phyloP scores from a whole-genome alignment of 208 protist species.

The Acanthamoeba polyphaga region DNA sequence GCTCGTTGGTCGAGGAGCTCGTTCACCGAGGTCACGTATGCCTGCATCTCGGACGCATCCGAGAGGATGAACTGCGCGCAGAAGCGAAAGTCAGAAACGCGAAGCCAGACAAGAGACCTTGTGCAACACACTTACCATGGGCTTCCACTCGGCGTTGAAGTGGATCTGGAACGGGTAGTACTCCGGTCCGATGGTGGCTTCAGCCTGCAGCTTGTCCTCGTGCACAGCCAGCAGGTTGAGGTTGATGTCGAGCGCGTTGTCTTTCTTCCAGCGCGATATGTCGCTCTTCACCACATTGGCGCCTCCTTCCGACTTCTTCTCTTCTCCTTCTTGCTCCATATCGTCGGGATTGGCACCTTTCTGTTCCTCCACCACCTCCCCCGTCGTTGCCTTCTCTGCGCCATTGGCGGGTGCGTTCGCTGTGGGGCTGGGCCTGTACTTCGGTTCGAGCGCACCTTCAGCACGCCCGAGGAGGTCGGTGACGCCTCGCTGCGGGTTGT shows the following conservation, averaged over 20 bases:
- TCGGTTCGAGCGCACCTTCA: conserved; percentile 36
- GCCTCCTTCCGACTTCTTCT: neutral
- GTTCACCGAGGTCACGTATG: neutral
- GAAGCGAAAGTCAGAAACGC: neutral
- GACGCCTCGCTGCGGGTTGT: conserved; percentile 49
- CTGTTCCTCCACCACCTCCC: neutral
- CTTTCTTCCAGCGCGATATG: neutral
- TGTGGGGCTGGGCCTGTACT: conserved; percentile 13
- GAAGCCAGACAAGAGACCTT: neutral
- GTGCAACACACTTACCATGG: neutral
- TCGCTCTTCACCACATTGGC: neutral
- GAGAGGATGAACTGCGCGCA: neutral
- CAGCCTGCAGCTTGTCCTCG: conserved; percentile 49
- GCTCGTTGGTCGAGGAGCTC: conserved; percentile 28
- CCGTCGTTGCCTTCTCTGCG: neutral
- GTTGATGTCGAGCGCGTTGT: neutral
- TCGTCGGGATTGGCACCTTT: neutral
- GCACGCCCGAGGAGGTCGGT: conserved; percentile 52
- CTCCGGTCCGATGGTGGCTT: conserved; percentile 38
- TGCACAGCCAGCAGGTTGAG: conserved; percentile 59
- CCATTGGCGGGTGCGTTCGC: neutral
- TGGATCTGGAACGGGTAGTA: conserved; percentile 62
- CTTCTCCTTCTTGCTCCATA: conserved; percentile 39
- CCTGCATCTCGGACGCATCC: conserved; percentile 1
- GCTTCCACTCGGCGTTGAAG: conserved; percentile 36